Conservation (phyloP, 768 basidiomycete genomes). For the Serendipita indica region DNA sequence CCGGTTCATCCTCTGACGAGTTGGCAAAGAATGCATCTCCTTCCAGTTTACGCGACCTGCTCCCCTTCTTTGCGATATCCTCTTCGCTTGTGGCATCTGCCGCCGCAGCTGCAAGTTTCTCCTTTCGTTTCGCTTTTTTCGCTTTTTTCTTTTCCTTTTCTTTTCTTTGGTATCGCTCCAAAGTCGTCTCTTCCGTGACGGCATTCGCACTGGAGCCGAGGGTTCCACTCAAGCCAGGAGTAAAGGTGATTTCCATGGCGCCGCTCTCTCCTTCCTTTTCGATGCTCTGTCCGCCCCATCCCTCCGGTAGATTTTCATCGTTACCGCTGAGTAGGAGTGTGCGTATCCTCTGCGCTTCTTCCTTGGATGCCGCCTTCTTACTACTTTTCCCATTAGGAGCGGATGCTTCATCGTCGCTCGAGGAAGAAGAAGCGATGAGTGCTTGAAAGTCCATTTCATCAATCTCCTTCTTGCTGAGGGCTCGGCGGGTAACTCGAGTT, state of each 20-base stretch:
- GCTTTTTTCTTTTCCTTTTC: slow-evolving; percentile 77
- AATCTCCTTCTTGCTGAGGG: slow-evolving; percentile 67
- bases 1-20: slow-evolving; percentile 26
- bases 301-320: slow-evolving; percentile 57
- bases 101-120: slow-evolving; percentile 18
- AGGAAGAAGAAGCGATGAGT: slow-evolving; percentile 57
- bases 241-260: slow-evolving; percentile 94
- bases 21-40: slow-evolving; percentile 68
- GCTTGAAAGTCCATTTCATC: slow-evolving; percentile 83
- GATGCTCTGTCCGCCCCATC: slow-evolving; percentile 45
- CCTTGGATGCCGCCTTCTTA: slow-evolving; percentile 22
- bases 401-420: slow-evolving; percentile 36
- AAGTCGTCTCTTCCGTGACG: slow-evolving; percentile 73
- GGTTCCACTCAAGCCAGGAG: slow-evolving; percentile 55
- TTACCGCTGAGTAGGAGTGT: slow-evolving; percentile 53
- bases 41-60: slow-evolving; percentile 17
- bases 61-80: slow-evolving; percentile 19
- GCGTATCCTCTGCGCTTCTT: slow-evolving; percentile 45
- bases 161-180: slow-evolving; percentile 81
- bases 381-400: slow-evolving; percentile 29
- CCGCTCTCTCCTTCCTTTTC: slow-evolving; percentile 35
- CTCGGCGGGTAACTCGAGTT: slow-evolving; percentile 59
- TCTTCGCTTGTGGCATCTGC: slow-evolving; percentile 16
- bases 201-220: too few relatives aligned
- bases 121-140: slow-evolving; percentile 52